A percentile compares a stretch with the other conserved stretches of the same genome.
Evolutionary conservation across 345 rosid species (phyloP).

Genomic region (Sapria himalayana): DNA sequence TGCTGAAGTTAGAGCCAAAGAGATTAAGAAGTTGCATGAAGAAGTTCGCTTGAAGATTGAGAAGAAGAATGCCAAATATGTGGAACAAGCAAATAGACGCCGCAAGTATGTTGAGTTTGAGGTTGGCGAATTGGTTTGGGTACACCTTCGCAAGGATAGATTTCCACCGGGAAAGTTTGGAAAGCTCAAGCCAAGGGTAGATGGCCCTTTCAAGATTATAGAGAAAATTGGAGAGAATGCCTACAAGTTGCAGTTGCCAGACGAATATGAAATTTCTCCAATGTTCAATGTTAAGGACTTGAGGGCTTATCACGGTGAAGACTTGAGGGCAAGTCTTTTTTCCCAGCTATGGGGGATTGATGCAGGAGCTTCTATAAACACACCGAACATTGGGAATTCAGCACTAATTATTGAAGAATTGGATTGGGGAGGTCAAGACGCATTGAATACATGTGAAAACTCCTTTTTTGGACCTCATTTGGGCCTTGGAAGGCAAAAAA

Average conservation of each 20-base stretch:
- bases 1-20: background rate
- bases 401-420: no score
- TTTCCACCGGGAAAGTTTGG: background rate
- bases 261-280: background rate
- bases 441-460: no score
- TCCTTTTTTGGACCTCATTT: no score
- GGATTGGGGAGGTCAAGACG: no score
- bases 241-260: background rate
- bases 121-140: background rate
- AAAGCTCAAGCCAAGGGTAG: background rate
- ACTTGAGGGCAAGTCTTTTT: background rate
- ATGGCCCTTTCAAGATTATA: background rate
- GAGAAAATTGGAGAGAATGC: slow-evolving; percentile 1
- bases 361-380: no score
- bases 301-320: background rate
- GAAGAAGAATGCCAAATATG: background rate
- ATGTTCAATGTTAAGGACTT: slow-evolving; percentile 1
- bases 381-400: no score
- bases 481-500: no score
- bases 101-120: background rate
- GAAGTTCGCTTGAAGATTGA: background rate
- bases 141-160: background rate
- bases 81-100: background rate
- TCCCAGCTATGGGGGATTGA: no score
- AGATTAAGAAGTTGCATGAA: background rate